Conservation (phyloP, 2,329 filamentous ascomycete genomes). For the Exophiala viscosa region DNA sequence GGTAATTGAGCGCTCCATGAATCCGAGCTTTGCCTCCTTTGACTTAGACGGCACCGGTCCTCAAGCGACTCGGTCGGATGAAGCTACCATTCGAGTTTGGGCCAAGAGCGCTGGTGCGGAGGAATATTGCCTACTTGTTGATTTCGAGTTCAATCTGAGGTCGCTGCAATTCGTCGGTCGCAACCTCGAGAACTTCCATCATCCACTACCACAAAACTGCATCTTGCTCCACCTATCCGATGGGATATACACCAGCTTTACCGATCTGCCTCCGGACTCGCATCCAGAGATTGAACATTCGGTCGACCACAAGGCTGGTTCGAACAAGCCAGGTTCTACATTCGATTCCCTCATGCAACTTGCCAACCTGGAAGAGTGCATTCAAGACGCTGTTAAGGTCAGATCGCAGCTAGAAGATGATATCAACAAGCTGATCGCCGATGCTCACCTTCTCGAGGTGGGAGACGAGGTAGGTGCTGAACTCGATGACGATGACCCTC, state of each 20-base stretch:
- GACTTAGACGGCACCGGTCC: conserved; percentile 65
- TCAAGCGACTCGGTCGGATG: conserved; percentile 61
- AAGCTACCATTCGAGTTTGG: conserved; percentile 71
- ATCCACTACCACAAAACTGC: conserved; percentile 74
- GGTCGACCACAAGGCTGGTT: conserved; percentile 16
- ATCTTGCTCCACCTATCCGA: conserved; percentile 81
- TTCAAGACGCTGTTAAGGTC: conserved; percentile 81
- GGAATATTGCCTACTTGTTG: conserved; percentile 63
- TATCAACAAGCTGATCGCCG: conserved; percentile 54
- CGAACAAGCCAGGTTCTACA: conserved; percentile 58
- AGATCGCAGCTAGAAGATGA: conserved; percentile 71
- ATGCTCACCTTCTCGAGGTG: conserved; percentile 32
- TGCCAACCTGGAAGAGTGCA: conserved; percentile 81
- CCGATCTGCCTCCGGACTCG: conserved; percentile 56
- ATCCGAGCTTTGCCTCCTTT: conserved; percentile 85
- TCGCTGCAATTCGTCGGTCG: conserved; percentile 75
- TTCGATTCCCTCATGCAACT: conserved; percentile 87
- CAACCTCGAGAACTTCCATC: conserved; percentile 59
- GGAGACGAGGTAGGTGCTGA: conserved; percentile 38
- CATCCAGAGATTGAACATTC: conserved; percentile 7
- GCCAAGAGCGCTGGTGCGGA: conserved; percentile 54
- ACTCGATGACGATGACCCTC: conserved; percentile 33
- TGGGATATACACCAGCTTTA: conserved; percentile 75
- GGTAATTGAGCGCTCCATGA: conserved; percentile 72
- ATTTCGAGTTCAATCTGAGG: conserved; percentile 67